Conservation (phyloP, 352 stramenopile genomes). For the Pythium aristosporum region DNA sequence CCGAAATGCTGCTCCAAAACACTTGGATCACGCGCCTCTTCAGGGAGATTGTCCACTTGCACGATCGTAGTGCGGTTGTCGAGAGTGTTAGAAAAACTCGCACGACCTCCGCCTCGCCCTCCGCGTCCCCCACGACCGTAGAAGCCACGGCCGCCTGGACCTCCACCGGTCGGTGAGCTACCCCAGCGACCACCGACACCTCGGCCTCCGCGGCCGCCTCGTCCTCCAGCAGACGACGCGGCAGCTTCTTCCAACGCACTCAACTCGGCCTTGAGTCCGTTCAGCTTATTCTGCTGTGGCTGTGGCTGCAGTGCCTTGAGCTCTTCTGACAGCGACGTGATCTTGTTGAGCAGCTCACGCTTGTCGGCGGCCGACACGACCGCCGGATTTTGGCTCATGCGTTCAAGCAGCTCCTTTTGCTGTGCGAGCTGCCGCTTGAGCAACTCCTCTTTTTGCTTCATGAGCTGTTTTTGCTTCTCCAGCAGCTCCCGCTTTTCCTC, state of each 20-base stretch:
- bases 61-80: conserved; percentile 88
- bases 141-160: conserved; percentile 26
- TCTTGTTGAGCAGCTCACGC: conserved; percentile 81
- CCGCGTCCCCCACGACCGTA: conserved; percentile 30
- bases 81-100: conserved; percentile 60
- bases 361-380: conserved; percentile 74
- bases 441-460: conserved; percentile 83
- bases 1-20: conserved; percentile 86
- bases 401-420: conserved; percentile 78
- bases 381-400: conserved; percentile 76
- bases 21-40: conserved; percentile 70
- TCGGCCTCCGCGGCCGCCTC: conserved; percentile 17
- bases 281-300: conserved; percentile 50
- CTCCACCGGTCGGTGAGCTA: not conserved
- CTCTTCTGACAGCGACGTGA: conserved; percentile 68
- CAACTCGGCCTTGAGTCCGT: conserved; percentile 53
- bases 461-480: conserved; percentile 79
- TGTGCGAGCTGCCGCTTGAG: conserved; percentile 81
- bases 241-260: conserved; percentile 19
- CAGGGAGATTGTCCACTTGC: conserved; percentile 69
- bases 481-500: conserved; percentile 87
- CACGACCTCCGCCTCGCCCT: conserved; percentile 32
- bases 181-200: conserved; percentile 33
- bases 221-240: not conserved
- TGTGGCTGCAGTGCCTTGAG: conserved; percentile 55